These are phyloP conservation scores for Kuraishia hungarica DNA, from an alignment of 805 yeast species.

Conservation along the genomic window DNA sequence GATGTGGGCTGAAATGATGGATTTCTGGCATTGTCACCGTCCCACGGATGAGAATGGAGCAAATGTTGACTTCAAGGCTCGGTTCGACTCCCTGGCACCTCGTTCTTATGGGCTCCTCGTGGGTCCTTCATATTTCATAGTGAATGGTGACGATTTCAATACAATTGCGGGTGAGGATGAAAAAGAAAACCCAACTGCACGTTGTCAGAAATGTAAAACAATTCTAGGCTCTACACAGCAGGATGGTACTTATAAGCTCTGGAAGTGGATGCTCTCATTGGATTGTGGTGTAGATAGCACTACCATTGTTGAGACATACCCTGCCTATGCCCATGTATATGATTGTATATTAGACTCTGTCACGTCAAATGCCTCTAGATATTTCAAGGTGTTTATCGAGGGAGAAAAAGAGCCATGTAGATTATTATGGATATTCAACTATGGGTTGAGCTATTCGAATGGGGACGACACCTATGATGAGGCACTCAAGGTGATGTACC, in stretches of 20 bases:
- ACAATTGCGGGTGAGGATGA: conserved; percentile 1
- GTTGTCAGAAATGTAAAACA: conserved; percentile 29
- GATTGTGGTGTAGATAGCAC: conserved; percentile 6
- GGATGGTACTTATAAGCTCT: conserved; percentile 26
- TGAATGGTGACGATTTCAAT: conserved; percentile 19
- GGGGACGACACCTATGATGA: conserved; percentile 7
- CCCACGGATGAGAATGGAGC: conserved; percentile 32
- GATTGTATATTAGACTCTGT: conserved; percentile 31
- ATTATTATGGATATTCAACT: conserved; percentile 44
- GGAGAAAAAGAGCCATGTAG: conserved; percentile 6
- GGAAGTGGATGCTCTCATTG: conserved; percentile 50
- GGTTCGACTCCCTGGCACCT: conserved; percentile 39
- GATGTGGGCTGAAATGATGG: conserved; percentile 92
- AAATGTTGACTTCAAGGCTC: conserved; percentile 13
- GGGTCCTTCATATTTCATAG: conserved; percentile 48
- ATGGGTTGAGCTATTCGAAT: conserved; percentile 19
- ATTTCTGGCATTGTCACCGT: conserved; percentile 95
- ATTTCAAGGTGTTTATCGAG: conserved; percentile 18
- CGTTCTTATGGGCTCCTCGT: conserved; percentile 31
- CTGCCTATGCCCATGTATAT: conserved; percentile 28
- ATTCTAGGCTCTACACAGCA: conserved; percentile 32
- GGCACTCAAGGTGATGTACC: conserved; percentile 38
- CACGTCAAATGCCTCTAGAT: conserved; percentile 31
- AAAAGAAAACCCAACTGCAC: conserved; percentile 4
- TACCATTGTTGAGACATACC: conserved; percentile 19